phyloP scores from a whole-genome alignment of 768 basidiomycete species.

The Suillus tomentosus region DNA sequence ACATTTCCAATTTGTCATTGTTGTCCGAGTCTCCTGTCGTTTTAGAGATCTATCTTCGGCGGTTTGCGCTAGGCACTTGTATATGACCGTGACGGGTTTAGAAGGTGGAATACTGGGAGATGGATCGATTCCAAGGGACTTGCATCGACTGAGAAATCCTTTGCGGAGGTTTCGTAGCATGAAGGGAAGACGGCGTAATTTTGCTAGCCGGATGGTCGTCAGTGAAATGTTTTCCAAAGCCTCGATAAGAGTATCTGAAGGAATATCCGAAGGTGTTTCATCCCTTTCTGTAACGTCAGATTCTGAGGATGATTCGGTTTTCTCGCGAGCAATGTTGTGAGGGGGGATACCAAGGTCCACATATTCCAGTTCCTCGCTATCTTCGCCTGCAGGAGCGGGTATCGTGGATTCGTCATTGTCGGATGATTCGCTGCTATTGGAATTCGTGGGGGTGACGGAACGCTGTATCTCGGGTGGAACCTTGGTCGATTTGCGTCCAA shows the following conservation, averaged over 20 bases:
- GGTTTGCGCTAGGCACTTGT: constrained; percentile 18
- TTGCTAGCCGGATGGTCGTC: constrained; percentile 39
- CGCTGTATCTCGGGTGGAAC: neutral
- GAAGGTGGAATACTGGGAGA: constrained; percentile 21
- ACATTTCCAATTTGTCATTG: constrained; percentile 45
- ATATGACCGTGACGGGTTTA: constrained; percentile 28
- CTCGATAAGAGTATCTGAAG: constrained; percentile 37
- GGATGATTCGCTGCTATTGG: constrained; percentile 4
- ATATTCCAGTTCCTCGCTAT: constrained; percentile 6
- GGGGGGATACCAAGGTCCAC: neutral
- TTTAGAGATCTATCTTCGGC: constrained; percentile 16
- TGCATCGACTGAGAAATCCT: constrained; percentile 51
- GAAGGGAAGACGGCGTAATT: constrained; percentile 52
- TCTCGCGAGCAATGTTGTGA: neutral
- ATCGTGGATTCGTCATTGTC: neutral
- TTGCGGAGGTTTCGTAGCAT: constrained; percentile 50
- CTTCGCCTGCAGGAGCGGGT: neutral
- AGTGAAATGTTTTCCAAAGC: constrained; percentile 37
- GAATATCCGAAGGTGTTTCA: constrained; percentile 22
- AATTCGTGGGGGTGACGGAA: neutral
- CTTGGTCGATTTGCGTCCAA: constrained; percentile 19
- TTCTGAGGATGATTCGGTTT: neutral
- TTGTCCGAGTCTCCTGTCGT: constrained; percentile 21
- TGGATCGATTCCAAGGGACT: constrained; percentile 36
- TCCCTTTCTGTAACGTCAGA: constrained; percentile 14